Evolutionary conservation across 208 protist genomes (phyloP).

Genomic region (Leishmania martiniquensis): DNA sequence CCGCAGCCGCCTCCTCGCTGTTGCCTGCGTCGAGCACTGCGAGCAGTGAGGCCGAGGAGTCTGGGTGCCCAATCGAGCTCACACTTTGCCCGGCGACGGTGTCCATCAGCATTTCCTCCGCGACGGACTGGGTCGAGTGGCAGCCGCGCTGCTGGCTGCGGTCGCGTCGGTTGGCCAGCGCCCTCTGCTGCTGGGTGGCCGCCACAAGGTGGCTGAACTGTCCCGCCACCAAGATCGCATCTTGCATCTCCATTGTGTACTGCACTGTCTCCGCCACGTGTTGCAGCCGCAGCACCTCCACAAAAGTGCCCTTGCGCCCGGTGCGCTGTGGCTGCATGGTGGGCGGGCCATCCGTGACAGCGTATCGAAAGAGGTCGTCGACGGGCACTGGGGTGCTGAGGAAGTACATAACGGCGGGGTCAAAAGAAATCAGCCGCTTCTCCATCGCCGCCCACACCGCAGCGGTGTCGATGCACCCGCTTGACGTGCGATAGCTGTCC

Average conservation of each 20-base stretch:
- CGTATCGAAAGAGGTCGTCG: constrained; percentile 36
- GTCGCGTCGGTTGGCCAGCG: neutral
- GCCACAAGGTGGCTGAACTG: constrained; percentile 31
- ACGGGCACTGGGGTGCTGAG: constrained; percentile 35
- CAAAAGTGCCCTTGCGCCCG: constrained; percentile 38
- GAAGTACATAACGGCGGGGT: constrained; percentile 29
- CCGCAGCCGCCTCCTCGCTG: neutral
- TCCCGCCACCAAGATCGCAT: constrained; percentile 35
- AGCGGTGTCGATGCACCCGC: constrained; percentile 6
- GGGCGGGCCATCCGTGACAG: constrained; percentile 9
- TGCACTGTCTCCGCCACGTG: constrained; percentile 52
- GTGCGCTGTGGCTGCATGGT: constrained; percentile 15
- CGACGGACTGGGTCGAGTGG: neutral
- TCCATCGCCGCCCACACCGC: constrained; percentile 14
- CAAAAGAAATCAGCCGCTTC: constrained; percentile 18
- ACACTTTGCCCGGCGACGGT: constrained; percentile 18
- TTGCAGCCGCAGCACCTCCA: constrained; percentile 42
- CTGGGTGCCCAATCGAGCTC: neutral
- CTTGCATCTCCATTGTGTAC: constrained; percentile 46
- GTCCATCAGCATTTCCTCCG: constrained; percentile 20
- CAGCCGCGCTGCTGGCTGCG: neutral
- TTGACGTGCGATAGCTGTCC: constrained; percentile 10
- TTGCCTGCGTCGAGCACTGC: constrained; percentile 7
- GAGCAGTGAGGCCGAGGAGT: neutral
- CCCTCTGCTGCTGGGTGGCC: constrained; percentile 4